These are phyloP conservation scores for Dendryphion nanum DNA, from an alignment of 2,329 filamentous ascomycete species.

Conservation along the genomic window DNA sequence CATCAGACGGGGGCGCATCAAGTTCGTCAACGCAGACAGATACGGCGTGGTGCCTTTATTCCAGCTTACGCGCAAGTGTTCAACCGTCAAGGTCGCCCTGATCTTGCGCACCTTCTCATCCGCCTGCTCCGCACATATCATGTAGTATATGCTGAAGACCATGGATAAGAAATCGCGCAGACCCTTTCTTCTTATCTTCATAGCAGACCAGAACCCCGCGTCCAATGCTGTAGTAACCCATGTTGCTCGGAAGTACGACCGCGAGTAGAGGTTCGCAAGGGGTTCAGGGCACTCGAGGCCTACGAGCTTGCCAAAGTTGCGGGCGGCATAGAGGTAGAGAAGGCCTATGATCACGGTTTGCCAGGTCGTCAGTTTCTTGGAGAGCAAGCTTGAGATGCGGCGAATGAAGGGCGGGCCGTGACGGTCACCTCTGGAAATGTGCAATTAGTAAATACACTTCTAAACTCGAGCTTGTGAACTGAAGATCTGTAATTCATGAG, in stretches of 20 bases:
- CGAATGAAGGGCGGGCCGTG: constrained; percentile 82
- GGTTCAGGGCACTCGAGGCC: constrained; percentile 91
- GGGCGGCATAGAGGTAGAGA: constrained; percentile 84
- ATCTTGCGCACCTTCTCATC: constrained; percentile 97
- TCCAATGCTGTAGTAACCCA: constrained; percentile 95
- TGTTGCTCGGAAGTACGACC: constrained; percentile 91
- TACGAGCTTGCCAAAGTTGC: constrained; percentile 91
- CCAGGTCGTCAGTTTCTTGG: constrained; percentile 76
- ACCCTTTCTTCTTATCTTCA: constrained; percentile 82
- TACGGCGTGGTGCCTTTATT: constrained; percentile 93
- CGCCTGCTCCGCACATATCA: constrained; percentile 88
- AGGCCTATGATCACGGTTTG: constrained; percentile 85
- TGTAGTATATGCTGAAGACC: constrained; percentile 83
- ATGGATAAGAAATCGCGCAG: constrained; percentile 79
- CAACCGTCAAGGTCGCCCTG: constrained; percentile 78
- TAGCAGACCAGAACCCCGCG: constrained; percentile 97
- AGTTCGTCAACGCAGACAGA: constrained; percentile 66
- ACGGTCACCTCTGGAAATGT: constrained; percentile 64
- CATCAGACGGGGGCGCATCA: constrained; percentile 77
- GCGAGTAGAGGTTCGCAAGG: constrained; percentile 87
- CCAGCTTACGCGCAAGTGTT: constrained; percentile 91
- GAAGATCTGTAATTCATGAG: no score
- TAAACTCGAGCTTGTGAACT: no score
- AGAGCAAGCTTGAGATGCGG: constrained; percentile 68
- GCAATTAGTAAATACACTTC: no score